Base-by-base conservation (phyloP, 2,329 filamentous ascomycete species). In the Didymella pomorum region DNA sequence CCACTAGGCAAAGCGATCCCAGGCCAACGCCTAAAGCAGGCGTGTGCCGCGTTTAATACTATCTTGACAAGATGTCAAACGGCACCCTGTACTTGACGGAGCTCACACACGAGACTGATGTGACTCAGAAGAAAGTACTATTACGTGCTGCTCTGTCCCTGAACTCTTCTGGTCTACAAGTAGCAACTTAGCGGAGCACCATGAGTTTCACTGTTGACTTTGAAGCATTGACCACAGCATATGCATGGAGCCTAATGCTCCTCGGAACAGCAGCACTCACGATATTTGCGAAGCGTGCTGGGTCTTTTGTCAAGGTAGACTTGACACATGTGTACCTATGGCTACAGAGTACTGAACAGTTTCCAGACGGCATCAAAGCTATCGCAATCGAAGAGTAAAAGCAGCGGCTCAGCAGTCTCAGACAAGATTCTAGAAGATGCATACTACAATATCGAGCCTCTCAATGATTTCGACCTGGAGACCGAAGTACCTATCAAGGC, bases 401-500 rank as follows among this genome's bases (percentile, higher is more conserved):
- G 20, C 35, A 8, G 26, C 18, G 25, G 35, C 25, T 25, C 14
- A 2, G 21, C n/a, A n/a, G n/a, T n/a, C 18, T 10, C 41, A 11
- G 25, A 29, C 6, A 9, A 21, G 51, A 35, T 57, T 11, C 25
- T 61, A 28, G 60, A 71, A 60, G 72, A 75, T 61, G 60, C 70
- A 43, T 82, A 81, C 63, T 63, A 71, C 44, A 56, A 68, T 29
- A 82, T 84, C 49, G 77, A 76, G 21, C 79, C 84, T 3, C 74
- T 87, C 4, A 45, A 69, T 2, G 71, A 79, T 54, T 85, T 88
- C 62, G 73, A 84, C 58, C 83, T 84, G 79, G 68, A 77, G 50
- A 78, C 73, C 0, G 82, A 80, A 29, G 78, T 82, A 55, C 86
- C 84, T 0, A 68, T 86, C 35, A 80, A 84, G 56, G 69, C 86